Conservation (phyloP, 495 filamentous ascomycete species). For the Durotheca rogersii region DNA sequence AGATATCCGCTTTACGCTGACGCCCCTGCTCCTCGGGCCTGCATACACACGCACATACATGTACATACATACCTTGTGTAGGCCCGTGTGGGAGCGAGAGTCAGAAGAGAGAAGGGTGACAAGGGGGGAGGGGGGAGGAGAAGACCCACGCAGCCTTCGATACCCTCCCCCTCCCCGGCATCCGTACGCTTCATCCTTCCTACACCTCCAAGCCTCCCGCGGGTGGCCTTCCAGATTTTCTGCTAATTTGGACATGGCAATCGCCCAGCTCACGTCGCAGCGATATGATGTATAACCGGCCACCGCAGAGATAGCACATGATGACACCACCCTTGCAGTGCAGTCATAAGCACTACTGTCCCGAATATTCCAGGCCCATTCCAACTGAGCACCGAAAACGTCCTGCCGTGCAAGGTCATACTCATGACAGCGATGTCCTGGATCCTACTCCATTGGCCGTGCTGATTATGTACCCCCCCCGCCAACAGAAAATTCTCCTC, state of each 20-base stretch:
- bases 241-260: not conserved
- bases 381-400: constrained; percentile 32
- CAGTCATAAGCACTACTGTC: constrained; percentile 27
- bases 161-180: constrained; percentile 2
- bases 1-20: constrained; percentile 26
- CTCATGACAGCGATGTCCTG: constrained; percentile 6
- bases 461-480: not conserved
- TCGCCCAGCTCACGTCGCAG: constrained; percentile 1
- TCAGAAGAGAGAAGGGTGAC: too few relatives aligned
- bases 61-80: too few relatives aligned
- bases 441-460: constrained; percentile 10
- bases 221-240: too few relatives aligned
- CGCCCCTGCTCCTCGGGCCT: constrained; percentile 7
- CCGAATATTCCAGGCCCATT: constrained; percentile 23
- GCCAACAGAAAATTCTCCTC: constrained; percentile 24
- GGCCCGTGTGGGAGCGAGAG: too few relatives aligned
- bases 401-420: constrained; percentile 24
- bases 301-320: constrained; percentile 12
- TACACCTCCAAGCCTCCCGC: constrained; percentile 7
- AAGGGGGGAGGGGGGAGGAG: too few relatives aligned
- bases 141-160: constrained; percentile 27
- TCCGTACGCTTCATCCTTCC: too few relatives aligned
- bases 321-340: constrained; percentile 26
- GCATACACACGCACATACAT: too few relatives aligned
- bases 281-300: constrained; percentile 9